Conservation (phyloP, 352 stramenopile genomes). For the Saprolegnia parasitica region DNA sequence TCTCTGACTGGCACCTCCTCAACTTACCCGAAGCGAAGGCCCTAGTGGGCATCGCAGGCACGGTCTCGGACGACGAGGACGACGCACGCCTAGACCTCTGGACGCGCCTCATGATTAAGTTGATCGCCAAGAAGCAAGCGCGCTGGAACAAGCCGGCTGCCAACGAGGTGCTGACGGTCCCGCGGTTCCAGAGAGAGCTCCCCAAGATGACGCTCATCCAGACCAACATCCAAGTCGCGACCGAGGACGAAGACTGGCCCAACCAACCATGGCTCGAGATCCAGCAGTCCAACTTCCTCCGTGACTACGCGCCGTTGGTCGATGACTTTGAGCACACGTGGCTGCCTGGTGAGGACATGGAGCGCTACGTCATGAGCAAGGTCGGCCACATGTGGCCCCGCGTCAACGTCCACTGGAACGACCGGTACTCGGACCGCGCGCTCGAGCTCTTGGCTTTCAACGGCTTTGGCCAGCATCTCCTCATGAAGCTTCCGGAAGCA, state of each 20-base stretch:
- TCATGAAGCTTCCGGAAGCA: background rate
- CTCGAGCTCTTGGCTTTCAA: constrained; percentile 9
- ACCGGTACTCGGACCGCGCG: constrained; percentile 20
- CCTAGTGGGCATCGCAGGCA: background rate
- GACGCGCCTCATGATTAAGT: constrained; percentile 26
- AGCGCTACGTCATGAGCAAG: constrained; percentile 30
- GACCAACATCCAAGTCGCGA: constrained; percentile 24
- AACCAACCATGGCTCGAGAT: constrained; percentile 27
- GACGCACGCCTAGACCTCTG: constrained; percentile 23
- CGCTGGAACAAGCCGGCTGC: constrained; percentile 14
- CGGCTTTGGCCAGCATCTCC: background rate
- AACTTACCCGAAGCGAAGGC: constrained; percentile 21
- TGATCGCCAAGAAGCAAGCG: constrained; percentile 24
- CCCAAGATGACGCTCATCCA: constrained; percentile 24
- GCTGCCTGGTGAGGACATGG: constrained; percentile 25
- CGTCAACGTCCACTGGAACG: constrained; percentile 20
- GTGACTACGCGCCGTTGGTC: constrained; percentile 23
- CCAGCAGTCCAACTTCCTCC: constrained; percentile 21
- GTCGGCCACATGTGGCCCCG: constrained; percentile 7
- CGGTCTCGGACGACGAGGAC: constrained; percentile 5
- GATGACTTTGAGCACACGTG: constrained; percentile 23
- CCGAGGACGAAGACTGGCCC: constrained; percentile 24
- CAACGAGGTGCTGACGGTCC: background rate
- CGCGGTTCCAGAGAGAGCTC: background rate
- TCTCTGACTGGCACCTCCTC: constrained; percentile 14